Base-by-base conservation (phyloP, 176 grass and related monocot genomes). In the Alopecurus myosuroides region DNA sequence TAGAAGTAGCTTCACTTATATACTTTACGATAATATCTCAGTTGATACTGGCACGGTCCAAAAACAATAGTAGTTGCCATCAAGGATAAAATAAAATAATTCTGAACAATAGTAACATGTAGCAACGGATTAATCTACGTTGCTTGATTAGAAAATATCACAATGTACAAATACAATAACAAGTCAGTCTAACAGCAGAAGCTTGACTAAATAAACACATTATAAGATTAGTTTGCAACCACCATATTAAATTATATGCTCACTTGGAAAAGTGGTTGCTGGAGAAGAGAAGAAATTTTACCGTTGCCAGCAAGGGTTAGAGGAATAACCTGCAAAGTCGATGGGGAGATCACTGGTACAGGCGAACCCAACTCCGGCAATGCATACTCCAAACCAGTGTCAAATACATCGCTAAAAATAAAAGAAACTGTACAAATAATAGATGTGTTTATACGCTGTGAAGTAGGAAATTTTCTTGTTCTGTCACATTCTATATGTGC, bases 401-500 rank as follows among this genome's bases (percentile, higher is more conserved):
- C n/a, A n/a, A n/a, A n/a, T n/a, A n/a, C n/a, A n/a, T n/a, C n/a
- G n/a, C n/a, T n/a, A n/a, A n/a, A 55, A 45, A 35, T 51, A 74
- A 48, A 73, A 26, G 42, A 18, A 50, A 25, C n/a, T 78, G 55
- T 34, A 68, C 14, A 77, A 10, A 89, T 85, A 71, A 87, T 85
- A 71, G 19, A 42, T 57, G 28, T 42, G 4, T 62, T 63, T 71
- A 75, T 97, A 97, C 87, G 49, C 49, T 92, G n/a, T 84, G 67
- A 71, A 75, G 18, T 65, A 94, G 49, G 25, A 90, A 31, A 26
- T 23, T 82, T 82, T 88, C 85, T 84, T 82, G 84, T 88, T 86
- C 71, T 93, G 82, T 87, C 57, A 92, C 29, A 88, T 90, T 89
- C 62, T 84, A 84, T 63, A 86, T 88, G 76, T 82, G 58, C 9